phyloP scores from a whole-genome alignment of 129 eudicot species.

The Tanacetum coccineum region DNA sequence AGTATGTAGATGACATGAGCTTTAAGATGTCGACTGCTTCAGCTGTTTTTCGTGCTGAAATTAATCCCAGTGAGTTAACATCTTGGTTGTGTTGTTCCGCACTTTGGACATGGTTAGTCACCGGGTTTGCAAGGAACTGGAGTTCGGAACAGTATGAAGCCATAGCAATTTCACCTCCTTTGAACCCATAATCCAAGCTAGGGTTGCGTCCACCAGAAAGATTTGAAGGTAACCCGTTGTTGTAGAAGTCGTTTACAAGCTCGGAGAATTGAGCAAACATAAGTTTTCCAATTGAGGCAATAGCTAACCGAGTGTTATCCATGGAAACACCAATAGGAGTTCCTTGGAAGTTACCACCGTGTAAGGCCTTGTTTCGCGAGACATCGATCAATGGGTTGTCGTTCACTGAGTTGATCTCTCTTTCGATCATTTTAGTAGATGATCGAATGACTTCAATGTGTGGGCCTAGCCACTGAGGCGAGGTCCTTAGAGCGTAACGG shows the following conservation, averaged over 20 bases:
- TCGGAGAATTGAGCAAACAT: constrained; percentile 85
- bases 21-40: constrained; percentile 82
- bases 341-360: constrained; percentile 88
- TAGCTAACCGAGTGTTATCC: constrained; percentile 74
- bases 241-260: constrained; percentile 76
- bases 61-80: constrained; percentile 75
- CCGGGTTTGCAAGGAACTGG: constrained; percentile 80
- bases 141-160: constrained; percentile 84
- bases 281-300: constrained; percentile 71
- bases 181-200: constrained; percentile 81
- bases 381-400: constrained; percentile 91
- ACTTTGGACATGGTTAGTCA: constrained; percentile 79
- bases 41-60: constrained; percentile 65
- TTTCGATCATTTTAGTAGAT: constrained; percentile 70
- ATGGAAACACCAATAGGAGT: constrained; percentile 85
- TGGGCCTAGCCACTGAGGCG: constrained; percentile 92
- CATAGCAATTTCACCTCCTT: constrained; percentile 84
- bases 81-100: constrained; percentile 96
- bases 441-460: constrained; percentile 74
- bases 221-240: constrained; percentile 82
- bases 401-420: constrained; percentile 83
- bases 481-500: constrained; percentile 67
- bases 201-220: constrained; percentile 74
- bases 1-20: constrained; percentile 66
- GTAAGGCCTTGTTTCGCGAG: constrained; percentile 73